Percentiles rank a stretch among this genome's conserved stretches.
phyloP scores from a whole-genome alignment of 805 yeast genomes.

The Clavispora phyllophila region DNA sequence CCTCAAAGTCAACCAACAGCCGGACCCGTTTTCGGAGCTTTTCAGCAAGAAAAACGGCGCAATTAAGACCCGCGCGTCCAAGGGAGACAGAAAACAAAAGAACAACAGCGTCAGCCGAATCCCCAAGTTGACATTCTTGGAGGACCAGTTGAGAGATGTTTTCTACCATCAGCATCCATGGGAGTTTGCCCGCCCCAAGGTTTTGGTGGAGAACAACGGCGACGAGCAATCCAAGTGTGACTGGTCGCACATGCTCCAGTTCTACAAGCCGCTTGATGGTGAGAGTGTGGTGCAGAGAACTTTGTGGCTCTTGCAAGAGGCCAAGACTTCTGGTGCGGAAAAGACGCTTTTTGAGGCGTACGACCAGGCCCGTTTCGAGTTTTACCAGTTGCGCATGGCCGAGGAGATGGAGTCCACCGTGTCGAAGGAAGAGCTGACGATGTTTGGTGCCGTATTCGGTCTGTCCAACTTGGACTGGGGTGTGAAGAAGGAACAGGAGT shows the following conservation, averaged over 20 bases:
- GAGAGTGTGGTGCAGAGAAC: constrained; percentile 54
- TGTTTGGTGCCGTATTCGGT: constrained; percentile 78
- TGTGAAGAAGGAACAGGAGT: constrained; percentile 62
- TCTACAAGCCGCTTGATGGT: constrained; percentile 75
- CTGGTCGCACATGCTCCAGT: constrained; percentile 78
- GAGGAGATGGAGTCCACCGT: constrained; percentile 73
- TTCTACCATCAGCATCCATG: constrained; percentile 96
- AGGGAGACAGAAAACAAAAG: constrained; percentile 31
- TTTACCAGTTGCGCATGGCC: constrained; percentile 78
- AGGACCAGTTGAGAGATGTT: constrained; percentile 76
- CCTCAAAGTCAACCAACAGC: constrained; percentile 21
- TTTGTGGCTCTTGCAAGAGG: constrained; percentile 27
- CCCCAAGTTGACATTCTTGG: constrained; percentile 52
- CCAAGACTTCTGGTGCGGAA: constrained; percentile 15
- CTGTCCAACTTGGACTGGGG: constrained; percentile 62
- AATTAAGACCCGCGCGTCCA: constrained; percentile 45
- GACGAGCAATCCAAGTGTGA: constrained; percentile 52
- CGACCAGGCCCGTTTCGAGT: constrained; percentile 82
- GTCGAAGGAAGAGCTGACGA: constrained; percentile 73
- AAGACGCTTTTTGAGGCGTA: constrained; percentile 59
- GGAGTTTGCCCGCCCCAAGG: constrained; percentile 91
- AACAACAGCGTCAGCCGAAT: constrained; percentile 42
- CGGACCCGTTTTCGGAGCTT: constrained; percentile 24
- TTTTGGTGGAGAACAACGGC: constrained; percentile 71
- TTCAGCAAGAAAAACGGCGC: constrained; percentile 15